Base-by-base conservation (phyloP, 441 rosid species). In the Adansonia madagascariensis region DNA sequence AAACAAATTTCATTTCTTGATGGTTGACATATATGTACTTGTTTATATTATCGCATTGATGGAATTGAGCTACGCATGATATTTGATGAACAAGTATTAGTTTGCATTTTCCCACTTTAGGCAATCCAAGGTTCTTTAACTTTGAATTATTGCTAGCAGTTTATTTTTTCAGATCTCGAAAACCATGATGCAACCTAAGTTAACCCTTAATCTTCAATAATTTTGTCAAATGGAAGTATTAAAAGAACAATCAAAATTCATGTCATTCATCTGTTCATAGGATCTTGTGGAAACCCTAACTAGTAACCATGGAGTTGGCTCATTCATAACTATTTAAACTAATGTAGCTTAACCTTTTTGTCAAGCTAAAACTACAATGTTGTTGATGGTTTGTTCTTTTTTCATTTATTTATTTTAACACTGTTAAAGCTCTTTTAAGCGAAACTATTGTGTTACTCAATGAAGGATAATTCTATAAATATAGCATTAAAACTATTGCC, bases 141-240 rank as follows among this genome's bases (percentile, higher is more conserved):
- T 76, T 50, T 17, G 15, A 14, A 8, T 61, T 49, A 27, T 73
- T 62, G 65, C 43, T 74, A 41, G 71, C 86, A 89, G 91, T 79
- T 86, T 22, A 82, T 47, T 74, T 86, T 86, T 77, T 81, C 91
- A 57, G 83, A 83, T 81, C 79, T 89, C 10, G 70, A 75, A 22
- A 87, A 89, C 55, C 86, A 87, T 50, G 89, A 89, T 56, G 44
- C 80, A 47, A 62, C 39, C 2, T 71, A 74, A 61, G 88, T 69
- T 89, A 89, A 89, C 92, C 92, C 41, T 78, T 86, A 75, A 82
- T 87, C 71, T 83, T 86, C 0, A 88, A 87, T 81, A 82, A 80
- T 76, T 87, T 86, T 82, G 87, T 87, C 4, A 85, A 84, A 17
- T 87, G 88, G 92, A 62, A 62, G 46, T 14, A 14, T 12, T 14